Percentiles rank a stretch among this genome's conserved stretches.
Conservation (phyloP, 2,329 filamentous ascomycete genomes). For the Penicillium palitans region DNA sequence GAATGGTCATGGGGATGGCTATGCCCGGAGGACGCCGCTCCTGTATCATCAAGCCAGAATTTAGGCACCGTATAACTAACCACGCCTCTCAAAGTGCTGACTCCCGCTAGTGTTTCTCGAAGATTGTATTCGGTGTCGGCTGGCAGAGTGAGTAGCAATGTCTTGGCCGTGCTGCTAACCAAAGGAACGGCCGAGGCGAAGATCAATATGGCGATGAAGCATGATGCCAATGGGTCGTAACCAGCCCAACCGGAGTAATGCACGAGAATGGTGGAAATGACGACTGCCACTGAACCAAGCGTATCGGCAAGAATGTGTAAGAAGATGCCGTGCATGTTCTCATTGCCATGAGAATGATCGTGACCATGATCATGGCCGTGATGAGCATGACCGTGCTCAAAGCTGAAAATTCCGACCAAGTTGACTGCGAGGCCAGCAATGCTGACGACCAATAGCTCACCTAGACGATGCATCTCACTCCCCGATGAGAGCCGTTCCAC, state of each 20-base stretch:
- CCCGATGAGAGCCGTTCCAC: slow-evolving; percentile 84
- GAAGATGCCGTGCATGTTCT: slow-evolving; percentile 98
- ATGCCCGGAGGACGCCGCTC: slow-evolving; percentile 39
- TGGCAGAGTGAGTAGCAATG: slow-evolving; percentile 79
- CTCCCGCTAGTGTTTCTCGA: slow-evolving; percentile 79
- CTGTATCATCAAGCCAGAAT: slow-evolving; percentile 84
- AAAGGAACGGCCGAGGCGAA: slow-evolving; percentile 89
- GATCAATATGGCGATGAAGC: slow-evolving; percentile 88
- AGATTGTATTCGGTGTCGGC: slow-evolving; percentile 84
- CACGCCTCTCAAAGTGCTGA: slow-evolving; percentile 79
- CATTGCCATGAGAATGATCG: slow-evolving; percentile 68
- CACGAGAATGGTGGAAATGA: slow-evolving; percentile 84
- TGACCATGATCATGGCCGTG: slow-evolving; percentile 53
- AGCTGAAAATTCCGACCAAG: slow-evolving; percentile 84
- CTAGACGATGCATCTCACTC: slow-evolving; percentile 76
- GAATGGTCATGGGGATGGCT: slow-evolving; percentile 39
- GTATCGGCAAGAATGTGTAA: slow-evolving; percentile 94
- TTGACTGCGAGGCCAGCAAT: slow-evolving; percentile 85
- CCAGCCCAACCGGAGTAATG: slow-evolving; percentile 87
- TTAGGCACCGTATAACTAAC: slow-evolving; percentile 81
- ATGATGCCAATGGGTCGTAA: slow-evolving; percentile 92
- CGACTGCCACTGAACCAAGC: slow-evolving; percentile 89
- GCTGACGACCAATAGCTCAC: slow-evolving; percentile 87
- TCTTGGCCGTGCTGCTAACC: slow-evolving; percentile 78
- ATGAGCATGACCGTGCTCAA: slow-evolving; percentile 65